These are phyloP conservation scores for Talaromyces funiculosus DNA, from an alignment of 2,329 filamentous ascomycete genomes.

Conservation along the genomic window DNA sequence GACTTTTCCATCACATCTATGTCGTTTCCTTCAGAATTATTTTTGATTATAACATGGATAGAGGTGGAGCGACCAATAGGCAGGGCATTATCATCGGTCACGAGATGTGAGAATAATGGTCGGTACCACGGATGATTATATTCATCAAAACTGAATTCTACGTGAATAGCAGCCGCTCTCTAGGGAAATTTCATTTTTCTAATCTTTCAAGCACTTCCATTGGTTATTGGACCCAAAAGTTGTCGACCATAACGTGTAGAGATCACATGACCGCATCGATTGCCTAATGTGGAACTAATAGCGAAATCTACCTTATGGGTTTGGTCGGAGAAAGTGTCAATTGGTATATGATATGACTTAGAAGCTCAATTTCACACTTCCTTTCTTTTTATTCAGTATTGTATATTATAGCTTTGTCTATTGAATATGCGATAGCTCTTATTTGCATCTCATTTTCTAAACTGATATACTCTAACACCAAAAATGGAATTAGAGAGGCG, in stretches of 20 bases:
- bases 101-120: background rate
- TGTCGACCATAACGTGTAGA: background rate
- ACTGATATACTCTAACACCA: background rate
- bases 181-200: too few species aligned
- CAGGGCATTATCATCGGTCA: background rate
- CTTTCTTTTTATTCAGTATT: background rate
- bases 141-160: background rate
- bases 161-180: background rate
- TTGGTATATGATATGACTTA: background rate
- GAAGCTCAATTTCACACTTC: background rate
- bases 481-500: background rate
- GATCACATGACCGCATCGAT: slow-evolving; percentile 7
- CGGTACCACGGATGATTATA: background rate
- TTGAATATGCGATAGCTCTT: background rate
- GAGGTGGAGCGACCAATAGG: too few species aligned
- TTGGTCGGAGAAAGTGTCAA: background rate
- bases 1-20: too few species aligned
- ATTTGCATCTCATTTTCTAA: background rate
- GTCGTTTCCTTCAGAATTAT: too few species aligned
- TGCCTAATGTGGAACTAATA: background rate
- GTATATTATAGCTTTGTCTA: background rate
- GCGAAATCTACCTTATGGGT: background rate
- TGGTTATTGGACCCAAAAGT: background rate
- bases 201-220: background rate
- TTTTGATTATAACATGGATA: too few species aligned